Conservation (phyloP, 2,329 filamentous ascomycete species). For the Tolypocladium ophioglossoides region DNA sequence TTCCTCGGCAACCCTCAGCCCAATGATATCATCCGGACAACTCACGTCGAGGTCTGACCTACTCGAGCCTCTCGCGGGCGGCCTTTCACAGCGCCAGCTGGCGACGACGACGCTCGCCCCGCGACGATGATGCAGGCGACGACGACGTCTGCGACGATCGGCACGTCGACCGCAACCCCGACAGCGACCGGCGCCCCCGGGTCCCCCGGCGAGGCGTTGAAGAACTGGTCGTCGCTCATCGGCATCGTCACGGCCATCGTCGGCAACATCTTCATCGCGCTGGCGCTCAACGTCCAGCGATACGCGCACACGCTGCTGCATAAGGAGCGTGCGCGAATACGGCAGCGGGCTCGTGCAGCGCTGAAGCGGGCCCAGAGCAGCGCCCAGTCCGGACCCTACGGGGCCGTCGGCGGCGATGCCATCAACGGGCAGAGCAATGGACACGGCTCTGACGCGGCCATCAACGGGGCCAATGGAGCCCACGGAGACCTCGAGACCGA, state of each 20-base stretch:
- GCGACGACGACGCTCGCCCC: conserved; percentile 1
- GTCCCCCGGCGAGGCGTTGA: conserved; percentile 37
- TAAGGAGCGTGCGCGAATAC: conserved; percentile 51
- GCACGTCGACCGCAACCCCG: conserved; percentile 1
- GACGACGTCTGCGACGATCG: neutral
- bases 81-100: conserved; percentile 1
- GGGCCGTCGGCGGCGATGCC: conserved; percentile 16
- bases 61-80: neutral
- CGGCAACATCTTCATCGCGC: conserved; percentile 87
- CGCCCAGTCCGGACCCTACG: conserved; percentile 19
- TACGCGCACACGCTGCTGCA: conserved; percentile 86
- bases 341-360: conserved; percentile 43
- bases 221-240: conserved; percentile 85
- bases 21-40: conserved; percentile 3
- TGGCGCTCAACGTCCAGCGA: conserved; percentile 91
- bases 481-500: conserved; percentile 32
- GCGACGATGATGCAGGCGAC: neutral
- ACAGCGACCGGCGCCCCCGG: conserved; percentile 10
- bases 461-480: conserved; percentile 16
- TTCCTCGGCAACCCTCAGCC: neutral
- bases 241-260: conserved; percentile 88
- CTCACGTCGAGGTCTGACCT: neutral
- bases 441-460: conserved; percentile 10
- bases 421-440: conserved; percentile 9
- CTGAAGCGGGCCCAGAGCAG: conserved; percentile 32